Evolutionary conservation across 768 basidiomycete genomes (phyloP).

Genomic region (Rhizopogon roseolus): DNA sequence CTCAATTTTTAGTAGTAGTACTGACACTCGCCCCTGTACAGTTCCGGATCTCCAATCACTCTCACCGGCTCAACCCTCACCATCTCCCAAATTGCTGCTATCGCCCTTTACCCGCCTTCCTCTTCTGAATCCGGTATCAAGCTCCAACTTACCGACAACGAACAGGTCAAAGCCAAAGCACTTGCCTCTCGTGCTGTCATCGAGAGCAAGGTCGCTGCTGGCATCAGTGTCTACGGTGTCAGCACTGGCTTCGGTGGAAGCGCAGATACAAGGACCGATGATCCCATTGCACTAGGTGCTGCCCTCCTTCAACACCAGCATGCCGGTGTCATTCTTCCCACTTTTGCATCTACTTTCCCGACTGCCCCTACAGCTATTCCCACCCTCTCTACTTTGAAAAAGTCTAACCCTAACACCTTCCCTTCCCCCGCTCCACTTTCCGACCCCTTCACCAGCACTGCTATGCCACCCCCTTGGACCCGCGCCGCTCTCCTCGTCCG

Average conservation of each 20-base stretch:
- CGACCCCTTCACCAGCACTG: conserved; percentile 60
- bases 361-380: conserved; percentile 5
- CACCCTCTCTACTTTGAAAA: background rate
- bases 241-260: conserved; percentile 86
- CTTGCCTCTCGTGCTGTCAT: conserved; percentile 62
- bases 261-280: conserved; percentile 78
- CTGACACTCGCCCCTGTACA: conserved; percentile 20
- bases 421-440: conserved; percentile 51
- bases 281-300: conserved; percentile 67
- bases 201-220: conserved; percentile 57
- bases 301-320: conserved; percentile 88
- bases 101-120: conserved; percentile 56
- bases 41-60: conserved; percentile 56
- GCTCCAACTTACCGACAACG: conserved; percentile 16
- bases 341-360: conserved; percentile 27
- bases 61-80: conserved; percentile 71
- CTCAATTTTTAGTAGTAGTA: background rate
- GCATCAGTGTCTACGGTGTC: conserved; percentile 78
- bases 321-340: conserved; percentile 60
- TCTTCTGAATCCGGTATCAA: conserved; percentile 26
- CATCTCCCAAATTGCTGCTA: conserved; percentile 73
- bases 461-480: conserved; percentile 87
- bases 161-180: conserved; percentile 43
- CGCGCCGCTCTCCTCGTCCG: conserved; percentile 84
- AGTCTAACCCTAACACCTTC: background rate